These are phyloP conservation scores for Macrotyloma uniflorum DNA, from an alignment of 306 rosid genomes.

Conservation along the genomic window DNA sequence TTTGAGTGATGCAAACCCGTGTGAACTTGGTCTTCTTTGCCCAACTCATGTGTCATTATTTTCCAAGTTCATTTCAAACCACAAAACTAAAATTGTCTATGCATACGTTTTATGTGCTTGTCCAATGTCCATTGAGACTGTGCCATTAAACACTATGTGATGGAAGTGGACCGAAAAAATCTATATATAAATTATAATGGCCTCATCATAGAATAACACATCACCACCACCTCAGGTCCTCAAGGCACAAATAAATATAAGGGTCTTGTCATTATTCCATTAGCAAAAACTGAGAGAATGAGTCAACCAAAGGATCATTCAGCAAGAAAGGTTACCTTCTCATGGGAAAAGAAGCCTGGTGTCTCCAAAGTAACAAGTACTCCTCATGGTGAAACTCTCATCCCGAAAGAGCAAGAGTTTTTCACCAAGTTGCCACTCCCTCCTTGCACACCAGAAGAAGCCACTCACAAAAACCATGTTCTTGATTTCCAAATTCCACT, in stretches of 20 bases:
- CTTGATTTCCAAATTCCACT: conserved; percentile 64
- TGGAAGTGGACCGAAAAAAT: conserved; percentile 11
- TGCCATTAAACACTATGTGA: not conserved
- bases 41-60: conserved; percentile 18
- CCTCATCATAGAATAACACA: conserved; percentile 17
- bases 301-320: conserved; percentile 33
- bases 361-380: conserved; percentile 45
- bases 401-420: conserved; percentile 18
- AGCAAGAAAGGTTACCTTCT: conserved; percentile 57
- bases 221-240: not conserved
- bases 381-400: conserved; percentile 23
- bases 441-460: conserved; percentile 45
- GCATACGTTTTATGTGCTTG: conserved; percentile 41
- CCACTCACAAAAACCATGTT: conserved; percentile 19
- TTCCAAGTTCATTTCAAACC: not conserved
- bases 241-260: not conserved
- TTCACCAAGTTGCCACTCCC: conserved; percentile 61
- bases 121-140: conserved; percentile 36
- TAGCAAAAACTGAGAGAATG: conserved; percentile 27
- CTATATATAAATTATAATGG: conserved; percentile 24
- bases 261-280: conserved; percentile 18
- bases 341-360: conserved; percentile 85
- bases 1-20: not conserved
- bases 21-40: conserved; percentile 29
- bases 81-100: conserved; percentile 1